A percentile compares a stretch with the other conserved stretches of the same genome.
These are phyloP conservation scores for Pyricularia pennisetigena DNA, from an alignment of 2,329 filamentous ascomycete genomes.

Conservation along the genomic window DNA sequence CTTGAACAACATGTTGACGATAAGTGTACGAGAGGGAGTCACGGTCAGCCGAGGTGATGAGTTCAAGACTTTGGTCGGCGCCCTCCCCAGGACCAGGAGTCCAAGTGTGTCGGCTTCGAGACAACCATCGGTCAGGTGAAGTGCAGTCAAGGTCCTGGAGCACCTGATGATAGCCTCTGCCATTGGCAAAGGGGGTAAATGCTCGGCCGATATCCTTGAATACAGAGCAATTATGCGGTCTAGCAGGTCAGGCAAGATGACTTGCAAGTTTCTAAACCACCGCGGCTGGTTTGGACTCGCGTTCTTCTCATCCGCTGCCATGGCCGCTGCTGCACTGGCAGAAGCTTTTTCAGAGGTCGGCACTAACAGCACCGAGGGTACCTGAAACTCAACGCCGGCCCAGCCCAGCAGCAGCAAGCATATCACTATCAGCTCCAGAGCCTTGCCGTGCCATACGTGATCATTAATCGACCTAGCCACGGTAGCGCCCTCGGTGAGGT, in stretches of 20 bases:
- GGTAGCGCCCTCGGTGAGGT: slow-evolving; percentile 70
- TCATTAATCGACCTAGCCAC: slow-evolving; percentile 74
- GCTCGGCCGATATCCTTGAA: slow-evolving; percentile 58
- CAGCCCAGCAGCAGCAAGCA: slow-evolving; percentile 78
- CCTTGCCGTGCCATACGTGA: slow-evolving; percentile 96
- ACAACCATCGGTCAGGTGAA: slow-evolving; percentile 56
- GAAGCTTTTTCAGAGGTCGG: slow-evolving; percentile 34
- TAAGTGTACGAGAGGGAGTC: slow-evolving; percentile 48
- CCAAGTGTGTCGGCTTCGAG: slow-evolving; percentile 51
- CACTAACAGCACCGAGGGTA: slow-evolving; percentile 48
- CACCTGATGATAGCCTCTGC: slow-evolving; percentile 68
- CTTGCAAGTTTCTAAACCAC: slow-evolving; percentile 43
- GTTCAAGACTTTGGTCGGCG: slow-evolving; percentile 38
- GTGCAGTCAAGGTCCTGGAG: slow-evolving; percentile 56
- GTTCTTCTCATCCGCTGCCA: slow-evolving; percentile 23
- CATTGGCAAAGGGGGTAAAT: slow-evolving; percentile 58
- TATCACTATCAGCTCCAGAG: slow-evolving; percentile 76
- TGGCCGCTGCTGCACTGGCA: slow-evolving; percentile 9
- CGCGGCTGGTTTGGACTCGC: slow-evolving; percentile 38
- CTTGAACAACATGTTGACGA: slow-evolving; percentile 55
- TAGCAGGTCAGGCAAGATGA: slow-evolving; percentile 60
- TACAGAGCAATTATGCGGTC: slow-evolving; percentile 69
- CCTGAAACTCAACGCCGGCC: slow-evolving; percentile 72
- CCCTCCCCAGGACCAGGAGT: slow-evolving; percentile 53
- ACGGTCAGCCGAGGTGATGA: slow-evolving; percentile 47